These are phyloP conservation scores for Micractinium conductrix DNA, from an alignment of 139 green algal genomes.

Conservation along the genomic window DNA sequence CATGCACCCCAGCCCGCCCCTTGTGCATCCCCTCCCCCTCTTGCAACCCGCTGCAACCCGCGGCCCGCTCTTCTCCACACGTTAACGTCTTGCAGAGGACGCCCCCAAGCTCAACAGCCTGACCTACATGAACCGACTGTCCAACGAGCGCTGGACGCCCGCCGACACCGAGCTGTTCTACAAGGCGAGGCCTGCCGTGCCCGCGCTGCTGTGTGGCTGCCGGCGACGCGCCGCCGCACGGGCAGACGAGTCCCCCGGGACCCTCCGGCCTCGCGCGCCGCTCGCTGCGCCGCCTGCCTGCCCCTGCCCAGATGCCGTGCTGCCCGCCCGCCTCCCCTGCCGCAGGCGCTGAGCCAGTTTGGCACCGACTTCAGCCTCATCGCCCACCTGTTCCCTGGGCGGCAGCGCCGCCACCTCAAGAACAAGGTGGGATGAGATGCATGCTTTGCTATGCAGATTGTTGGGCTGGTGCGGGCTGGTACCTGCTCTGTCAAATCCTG, in stretches of 20 bases:
- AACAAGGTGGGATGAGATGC: slow-evolving; percentile 52
- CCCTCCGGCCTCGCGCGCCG: no score
- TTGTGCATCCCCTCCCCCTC: neutral
- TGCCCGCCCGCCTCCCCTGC: neutral
- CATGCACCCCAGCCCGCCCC: slow-evolving; percentile 21
- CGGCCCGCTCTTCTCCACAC: no score
- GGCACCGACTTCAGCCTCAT: slow-evolving; percentile 85
- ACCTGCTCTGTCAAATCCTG: no score
- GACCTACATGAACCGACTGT: slow-evolving; percentile 59
- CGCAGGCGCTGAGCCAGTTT: slow-evolving; percentile 68
- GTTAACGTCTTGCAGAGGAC: slow-evolving; percentile 50
- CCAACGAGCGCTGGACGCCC: slow-evolving; percentile 67
- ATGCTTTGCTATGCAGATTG: no score
- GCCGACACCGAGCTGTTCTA: slow-evolving; percentile 79
- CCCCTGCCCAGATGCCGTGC: neutral
- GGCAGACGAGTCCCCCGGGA: no score
- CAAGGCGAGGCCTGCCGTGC: slow-evolving; percentile 30
- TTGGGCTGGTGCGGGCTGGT: no score
- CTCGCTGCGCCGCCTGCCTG: neutral
- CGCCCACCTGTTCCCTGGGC: slow-evolving; percentile 68
- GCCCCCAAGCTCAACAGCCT: slow-evolving; percentile 54
- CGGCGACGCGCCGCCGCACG: no score
- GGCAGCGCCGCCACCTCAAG: slow-evolving; percentile 69
- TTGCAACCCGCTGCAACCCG: neutral
- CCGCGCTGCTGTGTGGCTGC: no score